These are phyloP conservation scores for Fusarium sp. DNA, from an alignment of 2,329 filamentous ascomycete genomes.

Conservation along the genomic window DNA sequence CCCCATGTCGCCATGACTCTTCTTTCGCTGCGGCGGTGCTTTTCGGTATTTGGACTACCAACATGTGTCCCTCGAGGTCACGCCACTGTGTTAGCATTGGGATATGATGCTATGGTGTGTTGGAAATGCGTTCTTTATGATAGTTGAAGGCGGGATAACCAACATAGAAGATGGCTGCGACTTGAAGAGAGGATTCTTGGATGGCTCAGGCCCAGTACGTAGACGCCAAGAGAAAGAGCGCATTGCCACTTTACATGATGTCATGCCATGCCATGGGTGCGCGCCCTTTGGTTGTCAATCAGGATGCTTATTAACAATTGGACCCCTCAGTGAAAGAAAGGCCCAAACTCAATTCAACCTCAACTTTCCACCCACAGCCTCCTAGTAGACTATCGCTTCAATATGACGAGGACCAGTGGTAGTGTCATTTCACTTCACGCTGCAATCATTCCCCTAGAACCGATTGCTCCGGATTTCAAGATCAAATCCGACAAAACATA, in stretches of 20 bases:
- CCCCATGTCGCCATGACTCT: too few relatives aligned
- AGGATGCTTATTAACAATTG: not conserved
- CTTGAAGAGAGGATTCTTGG: not conserved
- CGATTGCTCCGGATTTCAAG: not conserved
- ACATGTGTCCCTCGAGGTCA: too few relatives aligned
- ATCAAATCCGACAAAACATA: not conserved
- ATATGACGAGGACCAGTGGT: not conserved
- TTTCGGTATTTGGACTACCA: too few relatives aligned
- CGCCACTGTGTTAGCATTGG: too few relatives aligned
- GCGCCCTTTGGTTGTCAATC: not conserved
- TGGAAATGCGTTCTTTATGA: too few relatives aligned
- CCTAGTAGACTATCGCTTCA: not conserved
- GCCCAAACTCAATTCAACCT: not conserved
- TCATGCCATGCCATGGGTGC: not conserved
- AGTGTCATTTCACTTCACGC: not conserved
- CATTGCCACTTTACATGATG: not conserved
- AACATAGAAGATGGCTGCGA: not conserved
- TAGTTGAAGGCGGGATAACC: too few relatives aligned
- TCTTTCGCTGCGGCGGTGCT: too few relatives aligned
- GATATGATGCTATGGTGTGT: too few relatives aligned
- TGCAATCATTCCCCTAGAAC: not conserved
- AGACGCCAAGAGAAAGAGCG: not conserved
- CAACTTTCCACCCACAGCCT: not conserved
- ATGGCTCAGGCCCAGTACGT: not conserved
- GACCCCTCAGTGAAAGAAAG: not conserved